Conservation (phyloP, 306 rosid genomes). For the Alnus rubra region DNA sequence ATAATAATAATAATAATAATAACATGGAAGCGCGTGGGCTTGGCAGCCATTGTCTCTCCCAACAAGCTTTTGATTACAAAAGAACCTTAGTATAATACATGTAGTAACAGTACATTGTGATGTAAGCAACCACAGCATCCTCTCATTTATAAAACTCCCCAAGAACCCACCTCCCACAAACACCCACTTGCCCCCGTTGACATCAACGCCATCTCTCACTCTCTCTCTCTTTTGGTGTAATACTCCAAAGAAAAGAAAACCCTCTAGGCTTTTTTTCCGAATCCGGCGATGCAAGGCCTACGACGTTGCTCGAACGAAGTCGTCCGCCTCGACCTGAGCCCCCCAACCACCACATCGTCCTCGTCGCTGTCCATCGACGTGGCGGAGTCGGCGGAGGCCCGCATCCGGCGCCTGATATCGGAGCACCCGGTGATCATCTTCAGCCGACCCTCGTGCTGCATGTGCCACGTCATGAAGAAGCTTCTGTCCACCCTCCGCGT, state of each 20-base stretch:
- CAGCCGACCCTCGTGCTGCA: conserved; percentile 86
- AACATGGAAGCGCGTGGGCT: conserved; percentile 21
- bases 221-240: not conserved
- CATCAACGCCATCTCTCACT: conserved; percentile 20
- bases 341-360: conserved; percentile 6
- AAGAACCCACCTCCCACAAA: not conserved
- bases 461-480: conserved; percentile 99
- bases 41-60: not conserved
- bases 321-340: conserved; percentile 55
- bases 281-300: conserved; percentile 71
- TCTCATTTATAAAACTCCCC: conserved; percentile 30
- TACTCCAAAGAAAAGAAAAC: not conserved
- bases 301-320: conserved; percentile 67
- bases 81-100: conserved; percentile 10
- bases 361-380: conserved; percentile 79
- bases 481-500: conserved; percentile 87
- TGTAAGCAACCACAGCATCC: conserved; percentile 45
- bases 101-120: conserved; percentile 43
- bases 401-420: conserved; percentile 86
- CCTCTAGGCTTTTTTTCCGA: not conserved
- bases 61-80: not conserved
- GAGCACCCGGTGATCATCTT: conserved; percentile 94
- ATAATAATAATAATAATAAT: not conserved
- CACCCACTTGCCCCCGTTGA: conserved; percentile 35
- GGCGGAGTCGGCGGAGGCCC: conserved; percentile 71